Base-by-base conservation (phyloP, 306 rosid genomes). In the Acacia melanoxylon region DNA sequence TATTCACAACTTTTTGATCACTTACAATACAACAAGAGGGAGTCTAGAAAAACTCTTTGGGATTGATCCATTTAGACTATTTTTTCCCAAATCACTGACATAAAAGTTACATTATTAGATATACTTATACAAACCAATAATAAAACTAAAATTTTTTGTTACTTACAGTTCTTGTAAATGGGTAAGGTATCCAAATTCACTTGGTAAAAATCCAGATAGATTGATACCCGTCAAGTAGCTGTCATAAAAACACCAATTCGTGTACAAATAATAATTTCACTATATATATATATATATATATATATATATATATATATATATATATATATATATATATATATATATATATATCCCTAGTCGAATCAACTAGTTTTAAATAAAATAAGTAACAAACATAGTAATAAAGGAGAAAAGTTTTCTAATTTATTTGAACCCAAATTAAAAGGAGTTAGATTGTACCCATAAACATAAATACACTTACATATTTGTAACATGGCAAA, bases 51-150 rank as follows among this genome's bases (percentile, higher is more conserved):
- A 83, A 80, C 77, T 89, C 44, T 45, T 61, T 6, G 92, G 94
- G 51, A 92, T 82, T 68, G 93, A 44, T 66, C 98, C 94, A 42
- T 27, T 82, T 81, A 94, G 69, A 78, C 87, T 87, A 77, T 94
- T 94, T 25, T 89, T 89, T 58, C 77, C 0, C 25, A 94, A 90
- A 89, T 94, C 97, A 41, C 98, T 93, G 91, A 83, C 85, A 13
- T 46, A 46, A 46, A 12, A 46, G 13, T 46, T 13, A 46, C 52
- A 46, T 46, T 46, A 16, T 49, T 46, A 16, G 1, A 19, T 16
- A 49, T 5, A 14, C 20, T 8, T 15, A 0, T 48, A 4, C 15
- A 15, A 49, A 49, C 56, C 20, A 16, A 15, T 4, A 49, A 49
- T 14, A 49, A 0, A 49, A 49, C 20, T 54, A 20, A 35, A 16